Percentiles rank a stretch among this genome's conserved stretches.
phyloP scores from a whole-genome alignment of 768 basidiomycete genomes.

The Mycena vitilis region DNA sequence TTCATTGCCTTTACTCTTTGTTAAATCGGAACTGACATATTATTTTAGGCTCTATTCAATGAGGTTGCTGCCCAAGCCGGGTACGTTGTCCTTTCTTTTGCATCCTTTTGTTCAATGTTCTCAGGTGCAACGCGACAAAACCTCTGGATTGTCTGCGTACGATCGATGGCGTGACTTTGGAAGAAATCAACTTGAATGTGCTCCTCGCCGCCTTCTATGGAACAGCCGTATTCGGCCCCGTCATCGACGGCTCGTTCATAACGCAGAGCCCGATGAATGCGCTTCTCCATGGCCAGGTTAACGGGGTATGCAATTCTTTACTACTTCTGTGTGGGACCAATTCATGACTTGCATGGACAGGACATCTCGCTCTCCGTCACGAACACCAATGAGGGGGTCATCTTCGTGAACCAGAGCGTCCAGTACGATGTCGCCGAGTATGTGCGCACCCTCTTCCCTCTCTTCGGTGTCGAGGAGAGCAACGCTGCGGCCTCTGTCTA shows the following conservation, averaged over 20 bases:
- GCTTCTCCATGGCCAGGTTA: conserved; percentile 21
- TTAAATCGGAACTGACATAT: neutral
- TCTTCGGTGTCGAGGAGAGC: conserved; percentile 4
- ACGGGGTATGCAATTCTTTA: neutral
- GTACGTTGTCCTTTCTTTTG: neutral
- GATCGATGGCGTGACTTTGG: conserved; percentile 30
- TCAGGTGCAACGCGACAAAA: neutral
- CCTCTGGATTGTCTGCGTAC: conserved; percentile 15
- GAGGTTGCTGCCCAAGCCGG: conserved; percentile 13
- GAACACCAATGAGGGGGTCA: conserved; percentile 40
- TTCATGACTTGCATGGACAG: neutral
- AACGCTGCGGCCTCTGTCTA: conserved; percentile 34
- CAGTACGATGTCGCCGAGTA: conserved; percentile 35
- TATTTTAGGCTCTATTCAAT: conserved; percentile 10
- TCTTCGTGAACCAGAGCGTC: conserved; percentile 35
- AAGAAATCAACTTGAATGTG: conserved; percentile 36
- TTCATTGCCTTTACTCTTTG: neutral
- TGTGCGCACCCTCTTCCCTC: conserved; percentile 38
- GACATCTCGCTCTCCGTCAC: conserved; percentile 38
- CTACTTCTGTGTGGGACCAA: too few species aligned
- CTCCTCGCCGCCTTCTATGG: conserved; percentile 37
- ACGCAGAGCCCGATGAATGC: conserved; percentile 45
- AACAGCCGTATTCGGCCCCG: conserved; percentile 40
- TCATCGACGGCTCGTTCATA: conserved; percentile 48
- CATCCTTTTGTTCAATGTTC: conserved; percentile 15